Evolutionary conservation across 2,329 filamentous ascomycete species (phyloP), one percentile per base, ranked within the genome.

Genomic region (Nemania diffusa): DNA sequence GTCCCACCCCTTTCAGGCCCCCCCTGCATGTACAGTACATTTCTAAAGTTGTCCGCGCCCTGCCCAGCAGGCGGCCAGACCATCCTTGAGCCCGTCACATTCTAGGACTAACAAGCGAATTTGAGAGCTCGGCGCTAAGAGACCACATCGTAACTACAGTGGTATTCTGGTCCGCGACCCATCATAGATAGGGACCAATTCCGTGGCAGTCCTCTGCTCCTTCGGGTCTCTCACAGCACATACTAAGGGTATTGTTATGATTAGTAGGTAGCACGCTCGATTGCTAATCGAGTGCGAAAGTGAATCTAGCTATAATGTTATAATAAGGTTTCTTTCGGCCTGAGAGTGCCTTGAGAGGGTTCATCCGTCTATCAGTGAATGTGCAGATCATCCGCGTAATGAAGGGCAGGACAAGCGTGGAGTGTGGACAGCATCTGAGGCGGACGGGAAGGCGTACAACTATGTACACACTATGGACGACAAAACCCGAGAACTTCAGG

Each of bases 21-120:
- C 67, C 68, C 50, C 65, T 22, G 7, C 20, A 61, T 56, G 65
- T 68, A 70, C 46, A 64, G 62, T 65, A 65, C 22, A 11, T n/a
- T n/a, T 29, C 7, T 11, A n/a, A n/a, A 46, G 37, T 53, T 34
- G 65, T 37, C 20, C 65, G 65, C 65, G 62, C 7, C 55, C 61
- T 27, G 22, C 27, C 24, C 11, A n/a, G 26, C 57, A 68, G 68
- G 64, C 65, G 58, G 53, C 65, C 44, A 22, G 37, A 22, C 68
- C 51, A 64, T 42, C 46, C 55, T n/a, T 52, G 22, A 48, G 29
- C 24, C 34, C 42, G 64, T 62, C 64, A 53, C 52, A 65, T 62
- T 59, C 22, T 42, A 62, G 66, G 63, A 62, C 48, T 20, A 5
- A 56, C 22, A 11, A 53, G 29, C 51, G 37, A 61, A 52, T 53